Conservation (phyloP, 768 basidiomycete species). For the Hygrocybe coccinea region DNA sequence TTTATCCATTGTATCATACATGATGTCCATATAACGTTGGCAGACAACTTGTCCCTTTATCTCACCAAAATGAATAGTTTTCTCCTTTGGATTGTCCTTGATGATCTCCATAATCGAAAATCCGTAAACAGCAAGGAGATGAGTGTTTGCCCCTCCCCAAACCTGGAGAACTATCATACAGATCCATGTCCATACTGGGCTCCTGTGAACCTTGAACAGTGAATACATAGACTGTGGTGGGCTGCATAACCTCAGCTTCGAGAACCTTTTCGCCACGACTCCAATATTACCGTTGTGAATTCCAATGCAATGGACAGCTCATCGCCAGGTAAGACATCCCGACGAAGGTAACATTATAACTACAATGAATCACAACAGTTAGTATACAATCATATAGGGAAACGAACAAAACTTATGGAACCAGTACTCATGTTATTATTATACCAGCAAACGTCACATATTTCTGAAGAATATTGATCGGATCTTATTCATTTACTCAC, state of each 20-base stretch:
- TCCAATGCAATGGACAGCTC: conserved; percentile 75
- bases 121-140: conserved; percentile 90
- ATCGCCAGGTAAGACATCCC: conserved; percentile 94
- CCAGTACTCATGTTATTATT: too few species aligned
- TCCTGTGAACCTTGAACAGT: conserved; percentile 99
- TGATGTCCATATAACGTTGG: conserved; percentile 98
- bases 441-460: too few species aligned
- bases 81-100: conserved; percentile 97
- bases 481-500: too few species aligned
- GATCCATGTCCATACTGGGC: conserved; percentile 99
- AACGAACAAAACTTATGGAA: conserved; percentile 8
- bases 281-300: conserved; percentile 94
- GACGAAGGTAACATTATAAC: conserved; percentile 92
- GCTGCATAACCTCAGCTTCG: conserved; percentile 88
- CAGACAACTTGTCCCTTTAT: conserved; percentile 98
- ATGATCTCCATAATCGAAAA: conserved; percentile 99
- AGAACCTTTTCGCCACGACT: conserved; percentile 88
- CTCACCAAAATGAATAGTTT: conserved; percentile 98
- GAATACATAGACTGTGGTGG: conserved; percentile 92
- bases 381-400: conserved; percentile 2
- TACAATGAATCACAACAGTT: conserved; percentile 24
- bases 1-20: conserved; percentile 94
- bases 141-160: conserved; percentile 94
- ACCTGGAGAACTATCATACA: conserved; percentile 92
- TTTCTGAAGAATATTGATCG: too few species aligned